Evolutionary conservation across 208 protist genomes (phyloP), one percentile per base, ranked within the genome.

Genomic region (Phytomonas francai): DNA sequence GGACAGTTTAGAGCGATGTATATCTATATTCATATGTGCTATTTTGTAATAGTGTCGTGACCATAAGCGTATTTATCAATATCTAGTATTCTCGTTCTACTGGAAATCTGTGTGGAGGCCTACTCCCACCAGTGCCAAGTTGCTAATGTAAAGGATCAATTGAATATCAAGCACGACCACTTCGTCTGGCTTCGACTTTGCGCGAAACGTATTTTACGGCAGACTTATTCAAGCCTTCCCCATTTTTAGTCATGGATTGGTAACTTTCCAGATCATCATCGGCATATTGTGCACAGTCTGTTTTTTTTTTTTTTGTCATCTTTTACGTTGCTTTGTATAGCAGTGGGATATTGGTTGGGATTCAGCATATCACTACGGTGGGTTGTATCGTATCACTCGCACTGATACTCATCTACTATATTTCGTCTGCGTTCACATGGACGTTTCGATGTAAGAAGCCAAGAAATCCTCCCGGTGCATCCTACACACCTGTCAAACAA

Each of bases 161-260:
- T 94, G 31, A 77, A 77, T 59, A 89, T 94, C 49, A 64, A 49
- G 19, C 79, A 90, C 75, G 70, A 79, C 63, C 83, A 91, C 65
- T 91, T 91, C 36, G 85, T 88, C 66, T 86, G 83, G 84, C 30
- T 80, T 87, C 65, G 85, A 93, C 51, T 63, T 93, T 25, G 61
- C 79, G 3, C 82, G 77, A 31, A 74, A 77, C 61, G 85, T 73
- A 7, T 91, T 82, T 49, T 65, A 83, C 61, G 84, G 84, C 22
- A 68, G 76, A n/a, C 51, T 93, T 28, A 68, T 91, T 36, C 76
- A 84, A 42, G 72, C 76, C 3, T 61, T 93, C 22, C 33, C 45
- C 25, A 67, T 51, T 0, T 82, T 93, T 60, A 79, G 85, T 16
- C 67, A 34, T 54, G 71, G 70, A 45, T 78, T 68, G 31, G 68